These are phyloP conservation scores for Clitoria ternatea DNA, from an alignment of 306 rosid genomes.

Conservation along the genomic window DNA sequence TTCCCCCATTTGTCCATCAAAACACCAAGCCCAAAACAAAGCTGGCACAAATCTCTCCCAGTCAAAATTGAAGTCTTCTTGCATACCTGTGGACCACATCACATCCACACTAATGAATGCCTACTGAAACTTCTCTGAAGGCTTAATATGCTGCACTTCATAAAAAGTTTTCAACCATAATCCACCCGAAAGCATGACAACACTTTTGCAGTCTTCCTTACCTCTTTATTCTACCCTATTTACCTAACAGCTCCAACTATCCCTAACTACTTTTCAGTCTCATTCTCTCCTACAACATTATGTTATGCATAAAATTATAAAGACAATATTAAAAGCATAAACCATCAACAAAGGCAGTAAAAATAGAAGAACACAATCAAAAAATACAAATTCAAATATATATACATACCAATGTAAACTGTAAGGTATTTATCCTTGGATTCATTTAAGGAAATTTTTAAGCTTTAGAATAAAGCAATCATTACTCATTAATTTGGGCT, in stretches of 20 bases:
- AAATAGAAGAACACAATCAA: neutral
- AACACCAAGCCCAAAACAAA: neutral
- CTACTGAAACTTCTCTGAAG: neutral
- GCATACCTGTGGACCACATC: neutral
- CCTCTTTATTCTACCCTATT: neutral
- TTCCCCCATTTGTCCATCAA: neutral
- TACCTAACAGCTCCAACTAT: neutral
- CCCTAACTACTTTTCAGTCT: neutral
- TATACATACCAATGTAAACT: neutral
- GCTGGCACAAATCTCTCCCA: neutral
- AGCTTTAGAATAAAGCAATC: slow-evolving; percentile 10
- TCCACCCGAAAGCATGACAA: too few species aligned
- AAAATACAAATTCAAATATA: neutral
- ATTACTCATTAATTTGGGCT: too few species aligned
- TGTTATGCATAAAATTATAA: neutral
- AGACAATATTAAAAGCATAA: neutral
- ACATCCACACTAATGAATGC: neutral
- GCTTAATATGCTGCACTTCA: neutral
- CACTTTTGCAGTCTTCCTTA: neutral
- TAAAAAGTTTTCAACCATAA: neutral
- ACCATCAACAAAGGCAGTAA: neutral
- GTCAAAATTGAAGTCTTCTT: neutral
- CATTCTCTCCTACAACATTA: neutral
- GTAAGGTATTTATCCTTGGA: neutral
- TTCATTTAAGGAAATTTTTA: neutral